These are phyloP conservation scores for Delonix regia DNA, from an alignment of 306 rosid species.

Conservation along the genomic window DNA sequence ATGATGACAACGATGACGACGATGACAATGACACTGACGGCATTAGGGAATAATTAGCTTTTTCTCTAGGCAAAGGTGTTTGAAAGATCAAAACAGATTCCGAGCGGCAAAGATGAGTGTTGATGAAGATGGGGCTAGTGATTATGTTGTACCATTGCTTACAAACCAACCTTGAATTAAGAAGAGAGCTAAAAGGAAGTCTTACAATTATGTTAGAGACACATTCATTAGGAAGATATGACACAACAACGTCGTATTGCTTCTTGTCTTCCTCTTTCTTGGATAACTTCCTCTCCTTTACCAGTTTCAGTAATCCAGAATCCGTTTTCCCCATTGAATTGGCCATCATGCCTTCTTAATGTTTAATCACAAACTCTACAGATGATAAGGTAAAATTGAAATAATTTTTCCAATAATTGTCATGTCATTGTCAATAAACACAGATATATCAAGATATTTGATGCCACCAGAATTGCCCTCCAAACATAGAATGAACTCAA, in stretches of 20 bases:
- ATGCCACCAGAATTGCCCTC: background rate
- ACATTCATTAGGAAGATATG: constrained; percentile 52
- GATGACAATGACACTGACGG: constrained; percentile 4
- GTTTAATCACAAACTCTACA: constrained; percentile 5
- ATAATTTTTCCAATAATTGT: background rate
- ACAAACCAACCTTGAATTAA: constrained; percentile 53
- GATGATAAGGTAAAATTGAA: background rate
- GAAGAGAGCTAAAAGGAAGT: constrained; percentile 56
- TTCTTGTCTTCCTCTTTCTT: constrained; percentile 44
- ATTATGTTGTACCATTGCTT: constrained; percentile 52
- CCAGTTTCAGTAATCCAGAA: constrained; percentile 36
- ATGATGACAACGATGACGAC: too few species aligned
- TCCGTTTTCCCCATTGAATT: constrained; percentile 29
- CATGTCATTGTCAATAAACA: background rate
- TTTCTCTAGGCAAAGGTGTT: constrained; percentile 3
- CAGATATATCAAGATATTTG: background rate
- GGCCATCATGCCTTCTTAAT: constrained; percentile 28
- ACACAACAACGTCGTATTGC: constrained; percentile 33
- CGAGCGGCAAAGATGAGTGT: constrained; percentile 42
- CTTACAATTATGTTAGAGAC: constrained; percentile 50
- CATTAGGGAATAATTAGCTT: background rate
- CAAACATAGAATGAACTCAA: background rate
- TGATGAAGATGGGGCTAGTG: constrained; percentile 36
- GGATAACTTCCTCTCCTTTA: constrained; percentile 37
- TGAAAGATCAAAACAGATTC: constrained; percentile 57